These are phyloP conservation scores for Beauveria brongniartii DNA, from an alignment of 2,329 filamentous ascomycete species.

Conservation along the genomic window DNA sequence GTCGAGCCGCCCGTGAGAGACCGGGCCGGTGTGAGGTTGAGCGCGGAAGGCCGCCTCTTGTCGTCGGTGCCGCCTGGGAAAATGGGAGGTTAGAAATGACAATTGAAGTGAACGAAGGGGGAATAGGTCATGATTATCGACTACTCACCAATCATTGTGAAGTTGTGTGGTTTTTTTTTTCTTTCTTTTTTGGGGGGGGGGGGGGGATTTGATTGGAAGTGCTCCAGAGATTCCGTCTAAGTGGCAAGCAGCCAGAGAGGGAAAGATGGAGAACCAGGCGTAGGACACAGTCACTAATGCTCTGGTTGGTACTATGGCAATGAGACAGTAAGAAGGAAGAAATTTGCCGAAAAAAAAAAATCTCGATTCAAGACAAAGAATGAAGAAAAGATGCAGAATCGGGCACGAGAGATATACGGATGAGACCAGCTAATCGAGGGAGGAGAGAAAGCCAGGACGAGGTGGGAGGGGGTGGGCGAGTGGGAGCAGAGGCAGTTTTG, in stretches of 20 bases:
- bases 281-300: slow-evolving; percentile 5
- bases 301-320: background rate
- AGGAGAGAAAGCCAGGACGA: slow-evolving; percentile 22
- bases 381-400: background rate
- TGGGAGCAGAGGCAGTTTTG: slow-evolving; percentile 4
- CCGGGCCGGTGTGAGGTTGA: slow-evolving; percentile 44
- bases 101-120: background rate
- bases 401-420: slow-evolving; percentile 22
- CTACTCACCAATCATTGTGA: slow-evolving; percentile 6
- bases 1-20: slow-evolving; percentile 42
- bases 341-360: too few relatives aligned
- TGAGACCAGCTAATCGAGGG: slow-evolving; percentile 51
- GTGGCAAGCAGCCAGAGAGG: background rate
- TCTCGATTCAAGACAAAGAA: background rate
- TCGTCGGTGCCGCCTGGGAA: slow-evolving; percentile 34
- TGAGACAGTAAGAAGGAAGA: background rate
- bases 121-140: slow-evolving; percentile 8
- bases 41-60: slow-evolving; percentile 47
- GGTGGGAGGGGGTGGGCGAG: background rate
- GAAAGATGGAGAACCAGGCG: background rate
- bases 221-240: background rate
- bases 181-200: background rate
- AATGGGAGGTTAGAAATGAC: background rate
- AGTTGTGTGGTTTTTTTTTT: background rate
- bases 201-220: background rate